Base-by-base conservation (phyloP, 2,329 filamentous ascomycete genomes). In the Pestalotiopsis sp. region DNA sequence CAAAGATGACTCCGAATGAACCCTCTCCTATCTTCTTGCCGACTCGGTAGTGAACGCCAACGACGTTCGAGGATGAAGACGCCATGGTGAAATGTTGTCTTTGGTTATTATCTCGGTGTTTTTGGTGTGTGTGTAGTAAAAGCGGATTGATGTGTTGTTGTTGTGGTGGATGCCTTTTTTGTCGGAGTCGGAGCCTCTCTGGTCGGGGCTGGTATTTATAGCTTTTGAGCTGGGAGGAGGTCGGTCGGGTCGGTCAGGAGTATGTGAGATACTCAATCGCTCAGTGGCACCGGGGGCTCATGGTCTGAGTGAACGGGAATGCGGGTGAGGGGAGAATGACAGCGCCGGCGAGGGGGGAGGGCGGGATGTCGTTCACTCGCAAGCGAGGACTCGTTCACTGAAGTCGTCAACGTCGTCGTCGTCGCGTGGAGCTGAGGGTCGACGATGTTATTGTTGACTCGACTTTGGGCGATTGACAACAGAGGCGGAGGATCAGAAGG, bases 1-100 rank as follows among this genome's bases (percentile, higher is more conserved):
- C 96, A 79, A 98, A 98, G 80, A 98, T 98, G 76, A 98, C 96
- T 86, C 95, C 95, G 79, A 98, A 98, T 52, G 94, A 97, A 73
- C 95, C 95, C 89, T 98, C 96, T 81, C 96, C 96, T 76, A 99
- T 98, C 87, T 99, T 99, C 90, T 98, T 98, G 77, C 96, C 96
- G 74, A 99, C 96, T 74, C 96, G 90, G 84, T 99, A 99, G 85
- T 99, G 96, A 75, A 99, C 96, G 80, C 96, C 96, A 78, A 98
- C 96, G 75, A 99, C 96, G 84, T 98, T 98, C 71, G 94, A 97
- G 72, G 94, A 96, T 70, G 92, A 94, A 73, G 93, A 95, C 69
- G 94, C 90, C 94, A 96, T 96, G 80, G 77, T 80, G 80, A 75
- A 20, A 66, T 36, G 65, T 61, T 58, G 69, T 20, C n/a, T 13